phyloP scores from a whole-genome alignment of 768 basidiomycete species.

The Tricholoma terreum region DNA sequence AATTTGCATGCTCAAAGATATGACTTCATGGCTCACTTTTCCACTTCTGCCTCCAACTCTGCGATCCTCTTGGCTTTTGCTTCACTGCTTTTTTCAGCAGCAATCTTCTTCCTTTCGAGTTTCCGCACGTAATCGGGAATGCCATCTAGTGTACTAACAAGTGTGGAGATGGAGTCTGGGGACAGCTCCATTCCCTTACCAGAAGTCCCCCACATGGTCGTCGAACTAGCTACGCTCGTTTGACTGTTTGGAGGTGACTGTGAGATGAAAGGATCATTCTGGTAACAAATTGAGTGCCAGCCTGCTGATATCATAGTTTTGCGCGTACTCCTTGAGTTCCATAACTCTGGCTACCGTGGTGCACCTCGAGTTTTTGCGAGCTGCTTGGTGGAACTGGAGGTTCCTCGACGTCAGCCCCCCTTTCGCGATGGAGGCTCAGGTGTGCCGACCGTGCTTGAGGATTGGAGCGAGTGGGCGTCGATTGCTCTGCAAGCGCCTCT shows the following conservation, averaged over 20 bases:
- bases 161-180: constrained; percentile 22
- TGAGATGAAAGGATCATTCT: not conserved
- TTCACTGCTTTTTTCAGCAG: constrained; percentile 32
- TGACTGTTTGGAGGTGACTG: not conserved
- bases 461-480: not conserved
- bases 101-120: constrained; percentile 36
- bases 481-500: constrained; percentile 11
- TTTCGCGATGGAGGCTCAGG: not conserved
- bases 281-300: not conserved
- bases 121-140: constrained; percentile 29
- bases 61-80: constrained; percentile 32
- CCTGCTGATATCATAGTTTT: not conserved
- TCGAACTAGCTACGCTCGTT: not conserved
- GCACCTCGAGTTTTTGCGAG: not conserved
- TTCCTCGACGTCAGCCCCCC: not conserved
- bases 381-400: constrained; percentile 7
- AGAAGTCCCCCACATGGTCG: not conserved
- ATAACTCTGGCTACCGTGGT: not conserved
- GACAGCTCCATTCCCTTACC: constrained; percentile 3
- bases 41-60: constrained; percentile 25
- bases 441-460: not conserved
- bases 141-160: constrained; percentile 8
- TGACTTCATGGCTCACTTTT: constrained; percentile 17
- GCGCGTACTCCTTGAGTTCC: not conserved
- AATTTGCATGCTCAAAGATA: not conserved